A percentile compares a stretch with the other conserved stretches of the same genome.
These are phyloP conservation scores for Pilasporangium apinafurcum DNA, from an alignment of 352 stramenopile species.

Conservation along the genomic window DNA sequence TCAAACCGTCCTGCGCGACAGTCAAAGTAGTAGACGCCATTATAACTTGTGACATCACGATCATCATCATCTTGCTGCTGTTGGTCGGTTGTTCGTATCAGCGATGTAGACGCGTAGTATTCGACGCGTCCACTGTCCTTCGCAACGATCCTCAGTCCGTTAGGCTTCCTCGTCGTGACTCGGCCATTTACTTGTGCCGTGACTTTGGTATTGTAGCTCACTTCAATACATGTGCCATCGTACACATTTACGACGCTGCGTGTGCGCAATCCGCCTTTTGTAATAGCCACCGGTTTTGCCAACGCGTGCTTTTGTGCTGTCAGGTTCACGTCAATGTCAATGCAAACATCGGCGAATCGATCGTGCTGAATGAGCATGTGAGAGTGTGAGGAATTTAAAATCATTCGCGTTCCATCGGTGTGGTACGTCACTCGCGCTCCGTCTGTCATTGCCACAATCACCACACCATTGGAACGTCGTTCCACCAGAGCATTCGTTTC, in stretches of 20 bases:
- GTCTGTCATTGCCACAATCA: constrained; percentile 60
- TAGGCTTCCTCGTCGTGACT: constrained; percentile 38
- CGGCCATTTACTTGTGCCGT: constrained; percentile 69
- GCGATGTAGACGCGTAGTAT: constrained; percentile 24
- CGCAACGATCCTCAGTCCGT: constrained; percentile 35
- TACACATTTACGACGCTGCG: constrained; percentile 39
- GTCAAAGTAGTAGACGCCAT: constrained; percentile 74
- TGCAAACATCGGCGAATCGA: constrained; percentile 49
- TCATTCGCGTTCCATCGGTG: constrained; percentile 56
- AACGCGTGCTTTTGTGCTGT: constrained; percentile 45
- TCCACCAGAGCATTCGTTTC: constrained; percentile 68
- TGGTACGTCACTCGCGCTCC: constrained; percentile 58
- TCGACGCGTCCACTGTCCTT: constrained; percentile 74
- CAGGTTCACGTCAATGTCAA: constrained; percentile 67
- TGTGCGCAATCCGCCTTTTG: constrained; percentile 56
- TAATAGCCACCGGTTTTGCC: constrained; percentile 56
- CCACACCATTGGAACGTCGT: constrained; percentile 28
- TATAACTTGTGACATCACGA: constrained; percentile 47
- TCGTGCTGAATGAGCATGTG: constrained; percentile 53
- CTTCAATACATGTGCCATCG: constrained; percentile 53
- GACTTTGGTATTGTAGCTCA: constrained; percentile 75
- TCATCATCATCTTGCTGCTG: constrained; percentile 48
- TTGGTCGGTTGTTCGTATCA: no score
- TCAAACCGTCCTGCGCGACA: constrained; percentile 35
- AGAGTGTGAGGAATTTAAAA: constrained; percentile 27